Evolutionary conservation across 2,329 filamentous ascomycete species (phyloP).

Genomic region (Epichloe elymi): DNA sequence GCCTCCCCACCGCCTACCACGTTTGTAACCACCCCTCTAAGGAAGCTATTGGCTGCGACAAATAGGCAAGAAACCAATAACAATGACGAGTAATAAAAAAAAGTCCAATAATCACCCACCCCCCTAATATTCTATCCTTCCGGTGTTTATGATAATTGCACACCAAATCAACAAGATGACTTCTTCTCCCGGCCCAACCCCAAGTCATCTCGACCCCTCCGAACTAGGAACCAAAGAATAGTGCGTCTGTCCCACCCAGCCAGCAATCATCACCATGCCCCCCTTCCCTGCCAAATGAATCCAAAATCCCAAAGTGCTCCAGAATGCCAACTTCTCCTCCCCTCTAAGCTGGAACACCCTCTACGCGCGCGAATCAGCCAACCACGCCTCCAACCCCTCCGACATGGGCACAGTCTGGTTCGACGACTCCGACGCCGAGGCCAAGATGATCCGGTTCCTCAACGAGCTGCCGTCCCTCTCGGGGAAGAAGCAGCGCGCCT

Average conservation of each 20-base stretch:
- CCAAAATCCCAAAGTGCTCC: background rate
- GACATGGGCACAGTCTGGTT: slow-evolving; percentile 95
- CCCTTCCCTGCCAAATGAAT: too few relatives aligned
- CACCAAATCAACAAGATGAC: background rate
- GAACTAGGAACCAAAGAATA: slow-evolving; percentile 82
- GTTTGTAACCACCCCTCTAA: background rate
- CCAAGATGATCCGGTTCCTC: slow-evolving; percentile 49
- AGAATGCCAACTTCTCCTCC: background rate
- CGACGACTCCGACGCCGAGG: slow-evolving; percentile 78
- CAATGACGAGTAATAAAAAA: too few relatives aligned
- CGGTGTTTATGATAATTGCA: background rate
- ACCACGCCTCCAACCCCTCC: slow-evolving; percentile 56
- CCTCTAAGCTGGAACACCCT: slow-evolving; percentile 58
- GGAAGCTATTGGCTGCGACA: background rate
- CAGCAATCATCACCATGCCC: slow-evolving; percentile 1
- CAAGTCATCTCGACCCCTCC: slow-evolving; percentile 55
- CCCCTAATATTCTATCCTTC: too few relatives aligned
- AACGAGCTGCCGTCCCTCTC: slow-evolving; percentile 9
- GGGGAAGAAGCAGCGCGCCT: slow-evolving; percentile 22
- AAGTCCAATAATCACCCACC: too few relatives aligned
- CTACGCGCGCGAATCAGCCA: slow-evolving; percentile 57
- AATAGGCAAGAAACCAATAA: too few relatives aligned
- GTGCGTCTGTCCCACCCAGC: slow-evolving; percentile 35
- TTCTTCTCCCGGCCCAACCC: background rate
- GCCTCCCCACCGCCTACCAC: background rate